Percentiles rank a stretch among this genome's conserved stretches.
Conservation (phyloP, 805 yeast species). For the Myxozyma lipomycoides region DNA sequence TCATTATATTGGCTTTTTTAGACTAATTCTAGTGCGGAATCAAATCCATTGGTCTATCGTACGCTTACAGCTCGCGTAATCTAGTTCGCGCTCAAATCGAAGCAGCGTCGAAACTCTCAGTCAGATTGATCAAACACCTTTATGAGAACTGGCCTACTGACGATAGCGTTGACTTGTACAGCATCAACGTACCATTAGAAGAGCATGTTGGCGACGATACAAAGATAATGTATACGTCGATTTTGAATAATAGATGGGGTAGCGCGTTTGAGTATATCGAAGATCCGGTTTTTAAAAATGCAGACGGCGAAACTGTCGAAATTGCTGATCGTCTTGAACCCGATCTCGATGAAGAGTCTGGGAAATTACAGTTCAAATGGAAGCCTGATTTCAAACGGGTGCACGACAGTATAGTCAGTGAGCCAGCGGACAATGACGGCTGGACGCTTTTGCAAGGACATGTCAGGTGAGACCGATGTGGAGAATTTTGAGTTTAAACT, state of each 20-base stretch:
- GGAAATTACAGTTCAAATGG: constrained; percentile 60
- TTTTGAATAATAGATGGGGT: constrained; percentile 76
- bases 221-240: constrained; percentile 68
- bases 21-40: constrained; percentile 43
- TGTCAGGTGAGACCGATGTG: constrained; percentile 43
- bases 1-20: constrained; percentile 32
- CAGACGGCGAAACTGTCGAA: constrained; percentile 20
- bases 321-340: constrained; percentile 26
- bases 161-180: constrained; percentile 59
- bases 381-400: constrained; percentile 72
- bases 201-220: constrained; percentile 54
- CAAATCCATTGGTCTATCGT: constrained; percentile 75
- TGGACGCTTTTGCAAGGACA: constrained; percentile 61
- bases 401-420: constrained; percentile 48
- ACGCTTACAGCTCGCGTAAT: constrained; percentile 60
- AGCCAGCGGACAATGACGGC: constrained; percentile 58
- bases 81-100: constrained; percentile 51
- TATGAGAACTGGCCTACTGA: constrained; percentile 53
- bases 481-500: neutral
- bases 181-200: constrained; percentile 80
- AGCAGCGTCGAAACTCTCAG: constrained; percentile 65
- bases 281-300: constrained; percentile 17
- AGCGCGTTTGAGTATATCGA: constrained; percentile 48
- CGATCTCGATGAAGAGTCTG: constrained; percentile 50
- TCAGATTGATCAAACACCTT: constrained; percentile 59